phyloP scores from a whole-genome alignment of 768 basidiomycete species.

The Boletus vinaceobasis region DNA sequence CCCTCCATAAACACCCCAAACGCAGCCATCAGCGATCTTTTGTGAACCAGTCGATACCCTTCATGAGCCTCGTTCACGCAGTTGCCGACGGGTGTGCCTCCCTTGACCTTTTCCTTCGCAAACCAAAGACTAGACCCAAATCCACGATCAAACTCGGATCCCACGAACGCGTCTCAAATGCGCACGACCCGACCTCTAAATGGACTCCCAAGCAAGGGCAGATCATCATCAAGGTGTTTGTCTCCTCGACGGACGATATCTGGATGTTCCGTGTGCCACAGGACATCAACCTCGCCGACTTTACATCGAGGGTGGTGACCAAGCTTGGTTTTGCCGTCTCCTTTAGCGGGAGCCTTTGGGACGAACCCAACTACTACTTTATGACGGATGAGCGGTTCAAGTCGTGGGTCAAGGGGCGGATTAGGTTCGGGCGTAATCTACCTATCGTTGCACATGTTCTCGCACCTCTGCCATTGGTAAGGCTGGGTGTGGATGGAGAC shows the following conservation, averaged over 20 bases:
- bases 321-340: conserved; percentile 37
- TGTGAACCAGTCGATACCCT: conserved; percentile 14
- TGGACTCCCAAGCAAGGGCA: conserved; percentile 35
- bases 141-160: neutral
- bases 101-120: conserved; percentile 17
- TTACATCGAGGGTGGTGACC: conserved; percentile 29
- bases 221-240: conserved; percentile 40
- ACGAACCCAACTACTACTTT: conserved; percentile 29
- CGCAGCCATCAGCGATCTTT: conserved; percentile 11
- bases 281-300: conserved; percentile 27
- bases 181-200: conserved; percentile 3
- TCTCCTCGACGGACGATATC: conserved; percentile 38
- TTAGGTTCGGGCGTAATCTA: conserved; percentile 34
- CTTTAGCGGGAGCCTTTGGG: conserved; percentile 32
- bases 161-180: neutral
- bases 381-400: conserved; percentile 32
- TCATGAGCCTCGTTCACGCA: conserved; percentile 12
- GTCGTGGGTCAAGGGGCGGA: conserved; percentile 32
- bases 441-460: conserved; percentile 34
- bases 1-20: neutral
- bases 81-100: conserved; percentile 14
- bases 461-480: conserved; percentile 13
- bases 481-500: conserved; percentile 13
- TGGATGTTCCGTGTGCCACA: conserved; percentile 38
- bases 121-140: conserved; percentile 5